A percentile compares a stretch with the other conserved stretches of the same genome.
phyloP scores from a whole-genome alignment of 2,329 filamentous ascomycete genomes.

The Hypocreales sp. region DNA sequence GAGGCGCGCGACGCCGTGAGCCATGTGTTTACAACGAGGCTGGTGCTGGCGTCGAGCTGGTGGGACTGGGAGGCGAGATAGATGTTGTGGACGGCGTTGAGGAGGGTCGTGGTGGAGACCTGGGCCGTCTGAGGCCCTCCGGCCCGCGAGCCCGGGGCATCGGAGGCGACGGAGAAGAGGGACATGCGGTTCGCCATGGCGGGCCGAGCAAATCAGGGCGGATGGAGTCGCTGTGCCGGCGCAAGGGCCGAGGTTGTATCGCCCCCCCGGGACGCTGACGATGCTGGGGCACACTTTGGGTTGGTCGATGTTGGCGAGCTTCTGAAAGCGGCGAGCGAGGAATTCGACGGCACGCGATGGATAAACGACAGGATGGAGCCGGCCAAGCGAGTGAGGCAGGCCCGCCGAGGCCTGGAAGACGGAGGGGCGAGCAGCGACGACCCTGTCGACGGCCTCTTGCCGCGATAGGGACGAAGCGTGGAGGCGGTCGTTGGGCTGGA shows the following conservation, averaged over 20 bases:
- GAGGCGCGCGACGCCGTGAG: constrained; percentile 61
- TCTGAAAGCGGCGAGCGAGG: no score
- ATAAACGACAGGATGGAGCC: constrained; percentile 24
- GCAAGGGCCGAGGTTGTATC: no score
- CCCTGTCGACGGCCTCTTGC: constrained; percentile 8
- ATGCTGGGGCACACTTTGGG: no score
- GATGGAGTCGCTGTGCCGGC: no score
- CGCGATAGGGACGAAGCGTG: constrained; percentile 10
- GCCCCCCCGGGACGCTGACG: no score
- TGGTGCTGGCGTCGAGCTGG: constrained; percentile 75
- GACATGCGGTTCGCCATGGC: constrained; percentile 50
- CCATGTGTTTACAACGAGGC: constrained; percentile 91
- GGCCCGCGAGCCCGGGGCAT: constrained; percentile 41
- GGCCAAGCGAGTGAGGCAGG: constrained; percentile 46
- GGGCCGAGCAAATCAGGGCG: background rate
- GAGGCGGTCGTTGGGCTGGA: background rate
- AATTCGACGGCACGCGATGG: constrained; percentile 5
- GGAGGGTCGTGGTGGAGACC: constrained; percentile 80
- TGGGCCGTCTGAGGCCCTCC: constrained; percentile 57
- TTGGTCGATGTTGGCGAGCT: no score
- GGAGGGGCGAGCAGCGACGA: constrained; percentile 4
- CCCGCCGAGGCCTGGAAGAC: constrained; percentile 7
- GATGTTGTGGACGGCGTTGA: constrained; percentile 83
- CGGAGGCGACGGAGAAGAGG: constrained; percentile 52
- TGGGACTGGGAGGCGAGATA: constrained; percentile 77